Evolutionary conservation across 305 asterid genomes (phyloP).

Genomic region (Solanum aculeatissimum): DNA sequence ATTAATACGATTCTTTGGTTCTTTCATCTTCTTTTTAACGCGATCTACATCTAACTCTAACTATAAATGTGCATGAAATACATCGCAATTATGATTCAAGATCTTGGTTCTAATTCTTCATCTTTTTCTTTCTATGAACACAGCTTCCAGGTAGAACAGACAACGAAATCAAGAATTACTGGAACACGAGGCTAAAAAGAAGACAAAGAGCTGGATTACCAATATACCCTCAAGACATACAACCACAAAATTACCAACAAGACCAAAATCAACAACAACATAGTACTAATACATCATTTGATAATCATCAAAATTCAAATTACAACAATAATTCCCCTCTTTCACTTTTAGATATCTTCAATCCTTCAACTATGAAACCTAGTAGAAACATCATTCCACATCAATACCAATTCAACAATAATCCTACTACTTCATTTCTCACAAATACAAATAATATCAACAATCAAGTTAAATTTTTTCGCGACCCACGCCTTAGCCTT

Average conservation of each 20-base stretch:
- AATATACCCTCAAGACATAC: background rate
- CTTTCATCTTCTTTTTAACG: background rate
- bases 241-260: background rate
- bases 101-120: background rate
- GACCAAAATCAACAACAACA: background rate
- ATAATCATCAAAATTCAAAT: background rate
- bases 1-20: background rate
- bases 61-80: background rate
- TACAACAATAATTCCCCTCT: background rate
- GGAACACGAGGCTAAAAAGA: conserved; percentile 27
- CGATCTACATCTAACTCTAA: background rate
- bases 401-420: background rate
- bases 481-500: conserved; percentile 15
- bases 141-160: conserved; percentile 27
- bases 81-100: background rate
- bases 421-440: background rate
- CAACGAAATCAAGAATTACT: conserved; percentile 23
- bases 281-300: background rate
- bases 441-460: conserved; percentile 4
- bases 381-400: background rate
- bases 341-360: background rate
- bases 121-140: background rate
- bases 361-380: conserved; percentile 3
- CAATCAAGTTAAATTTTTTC: conserved; percentile 3
- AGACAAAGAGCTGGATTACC: conserved; percentile 27